phyloP scores from a whole-genome alignment of 441 rosid species.

The Macaranga tanarius region DNA sequence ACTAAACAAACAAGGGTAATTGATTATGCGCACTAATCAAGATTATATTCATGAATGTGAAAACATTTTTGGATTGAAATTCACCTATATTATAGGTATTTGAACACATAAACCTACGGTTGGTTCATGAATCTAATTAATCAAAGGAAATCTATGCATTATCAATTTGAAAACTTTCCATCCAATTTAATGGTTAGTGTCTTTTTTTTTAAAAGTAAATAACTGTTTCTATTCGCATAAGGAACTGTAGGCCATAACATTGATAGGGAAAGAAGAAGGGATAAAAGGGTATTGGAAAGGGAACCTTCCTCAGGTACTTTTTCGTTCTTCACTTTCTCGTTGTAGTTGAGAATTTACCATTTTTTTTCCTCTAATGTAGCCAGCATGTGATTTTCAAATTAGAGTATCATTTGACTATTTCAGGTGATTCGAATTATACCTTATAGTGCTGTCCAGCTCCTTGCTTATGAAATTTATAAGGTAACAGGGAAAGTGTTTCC shows the following conservation, averaged over 20 bases:
- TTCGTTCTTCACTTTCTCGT: constrained; percentile 10
- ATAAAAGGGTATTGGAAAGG: constrained; percentile 98
- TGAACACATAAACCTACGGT: no score
- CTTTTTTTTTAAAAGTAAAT: neutral
- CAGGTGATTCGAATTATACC: constrained; percentile 93
- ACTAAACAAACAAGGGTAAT: no score
- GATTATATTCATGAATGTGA: neutral
- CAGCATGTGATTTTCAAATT: constrained; percentile 21
- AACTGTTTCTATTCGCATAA: neutral
- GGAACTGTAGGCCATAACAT: constrained; percentile 58
- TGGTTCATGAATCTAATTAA: neutral
- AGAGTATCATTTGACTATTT: constrained; percentile 27
- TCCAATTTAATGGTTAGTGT: neutral
- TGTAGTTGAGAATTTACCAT: neutral
- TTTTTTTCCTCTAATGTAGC: neutral
- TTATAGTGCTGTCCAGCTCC: constrained; percentile 93
- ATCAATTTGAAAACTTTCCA: neutral
- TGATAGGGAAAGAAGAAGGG: constrained; percentile 88
- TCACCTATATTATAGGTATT: neutral
- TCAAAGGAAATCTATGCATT: neutral
- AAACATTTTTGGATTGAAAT: neutral
- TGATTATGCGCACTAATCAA: neutral
- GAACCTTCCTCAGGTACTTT: constrained; percentile 84
- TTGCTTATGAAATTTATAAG: constrained; percentile 93
- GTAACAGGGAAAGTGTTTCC: constrained; percentile 34